Base-by-base conservation (phyloP, 148 eudicot genomes). In the Vaccinium corymbosum region DNA sequence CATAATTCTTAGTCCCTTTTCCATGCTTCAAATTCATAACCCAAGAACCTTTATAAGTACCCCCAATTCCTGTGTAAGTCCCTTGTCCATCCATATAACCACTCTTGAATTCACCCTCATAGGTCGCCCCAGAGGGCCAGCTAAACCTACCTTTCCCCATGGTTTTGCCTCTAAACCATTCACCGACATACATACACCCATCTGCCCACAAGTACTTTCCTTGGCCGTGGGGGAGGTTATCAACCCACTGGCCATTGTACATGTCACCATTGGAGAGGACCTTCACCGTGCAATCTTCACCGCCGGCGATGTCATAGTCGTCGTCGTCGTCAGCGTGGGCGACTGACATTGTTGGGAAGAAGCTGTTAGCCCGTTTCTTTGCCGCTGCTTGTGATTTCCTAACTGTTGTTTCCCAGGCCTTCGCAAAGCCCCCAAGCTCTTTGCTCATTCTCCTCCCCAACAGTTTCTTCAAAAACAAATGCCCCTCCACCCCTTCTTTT, bases 81-180 rank as follows among this genome's bases (percentile, higher is more conserved):
- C 99, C 99, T 82, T 94, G 92, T 0, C 99, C 99, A 68, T 97
- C 98, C 91, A 97, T 97, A 80, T 92, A 97, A 42, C 99, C 99
- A 9, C 90, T 93, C 83, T 97, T 97, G 87, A 97, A 97, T 82
- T 94, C 94, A 1, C 99, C 99, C 76, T 97, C 98, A 64, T 93
- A 97, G 12, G 89, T 84, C 0, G 98, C 95, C 66, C 98, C 98
- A 0, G 93, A 92, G 59, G 99, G 98, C 99, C 99, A 97, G 84
- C 90, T 93, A 85, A 97, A 97, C 81, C 82, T 81, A 14, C 99
- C 99, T 89, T 86, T 92, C 22, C 99, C 99, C 86, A 92, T 94
- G 0, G 93, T 92, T 81, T 97, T 97, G 8, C 99, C 99, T 71
- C 91, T 80, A 66, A 88, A 90, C 98, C 98, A 97, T 42, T 94